Evolutionary conservation across 2,329 filamentous ascomycete genomes (phyloP).

Genomic region (Colletotrichum acutatum): DNA sequence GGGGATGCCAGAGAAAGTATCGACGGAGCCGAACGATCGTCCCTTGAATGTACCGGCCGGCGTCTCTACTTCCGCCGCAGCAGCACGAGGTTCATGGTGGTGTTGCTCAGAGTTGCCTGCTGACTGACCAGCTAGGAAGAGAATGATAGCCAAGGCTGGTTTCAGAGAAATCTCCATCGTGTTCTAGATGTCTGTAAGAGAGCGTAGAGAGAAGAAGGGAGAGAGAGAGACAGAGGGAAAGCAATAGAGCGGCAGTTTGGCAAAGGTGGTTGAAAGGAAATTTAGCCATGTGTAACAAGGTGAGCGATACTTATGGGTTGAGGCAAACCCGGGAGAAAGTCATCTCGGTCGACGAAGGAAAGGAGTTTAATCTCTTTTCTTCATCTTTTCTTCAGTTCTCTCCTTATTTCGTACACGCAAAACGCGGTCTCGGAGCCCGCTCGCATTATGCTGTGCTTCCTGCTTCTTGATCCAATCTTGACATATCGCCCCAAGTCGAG

Average conservation of each 20-base stretch:
- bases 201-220: not conserved
- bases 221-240: too few relatives aligned
- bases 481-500: not conserved
- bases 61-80: slow-evolving; percentile 63
- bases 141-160: not conserved
- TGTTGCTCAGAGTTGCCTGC: not conserved
- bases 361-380: not conserved
- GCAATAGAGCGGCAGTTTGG: not conserved
- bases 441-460: not conserved
- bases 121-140: not conserved
- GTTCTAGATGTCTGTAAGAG: not conserved
- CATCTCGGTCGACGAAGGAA: not conserved
- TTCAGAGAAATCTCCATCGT: not conserved
- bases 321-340: not conserved
- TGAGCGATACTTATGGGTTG: not conserved
- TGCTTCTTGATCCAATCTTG: not conserved
- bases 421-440: slow-evolving; percentile 6
- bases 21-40: slow-evolving; percentile 58
- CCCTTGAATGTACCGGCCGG: slow-evolving; percentile 68
- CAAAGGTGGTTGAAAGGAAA: not conserved
- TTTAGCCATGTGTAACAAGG: not conserved
- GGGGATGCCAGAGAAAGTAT: slow-evolving; percentile 80
- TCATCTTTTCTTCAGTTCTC: not conserved
- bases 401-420: not conserved
- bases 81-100: not conserved